These are phyloP conservation scores for Inga leiocalycina DNA, from an alignment of 306 rosid species.

Conservation along the genomic window DNA sequence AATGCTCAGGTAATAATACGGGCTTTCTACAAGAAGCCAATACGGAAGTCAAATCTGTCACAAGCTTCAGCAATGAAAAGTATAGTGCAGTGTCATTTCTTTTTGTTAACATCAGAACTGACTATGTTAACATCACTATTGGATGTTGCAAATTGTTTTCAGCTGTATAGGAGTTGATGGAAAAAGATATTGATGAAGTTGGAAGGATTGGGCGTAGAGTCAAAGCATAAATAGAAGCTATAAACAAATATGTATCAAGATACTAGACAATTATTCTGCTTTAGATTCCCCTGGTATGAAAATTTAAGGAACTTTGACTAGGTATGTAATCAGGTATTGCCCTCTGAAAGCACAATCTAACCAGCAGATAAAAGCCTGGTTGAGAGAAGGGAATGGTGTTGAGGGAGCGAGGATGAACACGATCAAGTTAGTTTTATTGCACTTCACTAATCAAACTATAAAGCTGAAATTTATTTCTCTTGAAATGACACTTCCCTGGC, in stretches of 20 bases:
- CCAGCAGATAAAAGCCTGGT: conserved; percentile 85
- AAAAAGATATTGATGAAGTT: conserved; percentile 94
- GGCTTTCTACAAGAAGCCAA: conserved; percentile 59
- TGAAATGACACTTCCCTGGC: conserved; percentile 66
- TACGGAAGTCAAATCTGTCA: conserved; percentile 87
- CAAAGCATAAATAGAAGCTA: conserved; percentile 78
- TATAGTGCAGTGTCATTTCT: conserved; percentile 30
- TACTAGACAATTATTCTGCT: conserved; percentile 23
- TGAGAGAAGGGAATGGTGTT: conserved; percentile 87
- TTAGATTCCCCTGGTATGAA: conserved; percentile 18
- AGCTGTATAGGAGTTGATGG: conserved; percentile 97
- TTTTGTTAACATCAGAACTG: neutral
- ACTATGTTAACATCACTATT: neutral
- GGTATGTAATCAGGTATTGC: conserved; percentile 29
- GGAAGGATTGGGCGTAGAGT: conserved; percentile 83
- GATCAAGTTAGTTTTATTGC: conserved; percentile 67
- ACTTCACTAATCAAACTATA: conserved; percentile 5
- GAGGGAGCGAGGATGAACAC: conserved; percentile 92
- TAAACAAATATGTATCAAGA: conserved; percentile 72
- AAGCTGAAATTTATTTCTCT: conserved; percentile 35
- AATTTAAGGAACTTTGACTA: neutral
- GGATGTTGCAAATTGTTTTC: conserved; percentile 35
- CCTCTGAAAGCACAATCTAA: conserved; percentile 60
- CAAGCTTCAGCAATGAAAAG: conserved; percentile 91
- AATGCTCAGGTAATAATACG: conserved; percentile 1